Evolutionary conservation across 2,329 filamentous ascomycete genomes (phyloP).

Genomic region (Fusarium sp.): DNA sequence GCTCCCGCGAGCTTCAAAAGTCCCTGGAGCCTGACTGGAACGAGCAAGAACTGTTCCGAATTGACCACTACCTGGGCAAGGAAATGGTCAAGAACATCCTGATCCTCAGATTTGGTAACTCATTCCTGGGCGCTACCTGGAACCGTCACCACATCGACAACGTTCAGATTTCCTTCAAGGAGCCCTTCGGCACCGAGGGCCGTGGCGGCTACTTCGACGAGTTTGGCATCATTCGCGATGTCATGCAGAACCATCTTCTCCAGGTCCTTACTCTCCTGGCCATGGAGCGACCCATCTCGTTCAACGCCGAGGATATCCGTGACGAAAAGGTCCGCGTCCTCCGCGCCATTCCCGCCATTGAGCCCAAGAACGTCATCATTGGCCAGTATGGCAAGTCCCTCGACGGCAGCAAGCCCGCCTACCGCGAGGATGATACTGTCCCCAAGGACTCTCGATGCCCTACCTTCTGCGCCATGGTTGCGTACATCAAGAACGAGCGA

Average conservation of each 20-base stretch:
- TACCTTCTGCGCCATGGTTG: slow-evolving; percentile 96
- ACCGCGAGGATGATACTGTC: slow-evolving; percentile 99
- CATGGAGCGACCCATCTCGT: slow-evolving; percentile 98
- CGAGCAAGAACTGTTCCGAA: slow-evolving; percentile 98
- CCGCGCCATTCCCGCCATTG: slow-evolving; percentile 90
- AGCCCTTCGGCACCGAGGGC: slow-evolving; percentile 98
- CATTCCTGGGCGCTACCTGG: slow-evolving; percentile 98
- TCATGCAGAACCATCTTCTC: slow-evolving; percentile 99
- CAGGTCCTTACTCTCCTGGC: slow-evolving; percentile 96
- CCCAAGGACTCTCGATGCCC: slow-evolving; percentile 97
- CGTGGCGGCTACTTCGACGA: slow-evolving; percentile 99
- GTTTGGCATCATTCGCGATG: slow-evolving; percentile 98
- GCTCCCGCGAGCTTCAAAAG: slow-evolving; percentile 93
- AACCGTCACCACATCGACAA: slow-evolving; percentile 99
- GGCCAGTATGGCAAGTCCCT: slow-evolving; percentile 97
- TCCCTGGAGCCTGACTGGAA: slow-evolving; percentile 98
- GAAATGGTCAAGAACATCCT: slow-evolving; percentile 99
- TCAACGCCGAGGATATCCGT: slow-evolving; percentile 97
- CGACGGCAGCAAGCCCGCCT: slow-evolving; percentile 94
- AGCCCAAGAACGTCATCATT: slow-evolving; percentile 99
- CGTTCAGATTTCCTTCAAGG: slow-evolving; percentile 99
- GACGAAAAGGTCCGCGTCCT: slow-evolving; percentile 99
- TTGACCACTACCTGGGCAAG: slow-evolving; percentile 99
- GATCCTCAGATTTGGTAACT: slow-evolving; percentile 97
- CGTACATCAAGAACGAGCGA: slow-evolving; percentile 99